Base-by-base conservation (phyloP, 805 yeast species). In the Candida orba region DNA sequence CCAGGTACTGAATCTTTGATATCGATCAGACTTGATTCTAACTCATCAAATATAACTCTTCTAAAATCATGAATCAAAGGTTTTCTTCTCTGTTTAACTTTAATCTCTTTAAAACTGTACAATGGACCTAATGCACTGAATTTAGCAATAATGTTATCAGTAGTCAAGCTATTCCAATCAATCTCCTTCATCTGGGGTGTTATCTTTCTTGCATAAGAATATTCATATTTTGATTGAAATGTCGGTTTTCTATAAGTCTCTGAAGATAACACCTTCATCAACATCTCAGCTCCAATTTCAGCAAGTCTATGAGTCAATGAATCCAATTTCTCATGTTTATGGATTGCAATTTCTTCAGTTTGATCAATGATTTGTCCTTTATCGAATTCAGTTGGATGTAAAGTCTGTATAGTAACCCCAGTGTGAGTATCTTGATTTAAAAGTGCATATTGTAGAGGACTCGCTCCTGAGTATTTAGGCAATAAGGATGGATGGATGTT, bases 401-500 rank as follows among this genome's bases (percentile, higher is more conserved):
- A 63, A 0, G 96, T 86, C 60, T 93, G 99, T 0, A 93, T 75
- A 0, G 96, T 77, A 15, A 88, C 95, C 0, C 98, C 99, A 0
- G 97, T 83, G 15, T 39, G 46, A 0, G 49, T 31, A 50, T 83
- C 89, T 34, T 71, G 70, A 46, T 84, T 76, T 54, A 90, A 59
- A 12, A 93, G 62, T 0, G 96, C 80, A 47, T 78, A 72, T 48
- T 91, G 98, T 4, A 93, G 64, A 0, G 99, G 99, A 2, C 96
- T 83, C 0, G 97, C 81, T 1, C 99, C 99, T 3, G 88, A 75
- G 52, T 85, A 78, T 37, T 65, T 66, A 0, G 99, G 99, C 8
- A 93, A 69, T 7, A 89, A 59, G 0, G 96, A 88, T 0, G 99
- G 99, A 59, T 93, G 99, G 1, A 93, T 88, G 57, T 93, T 93